Percentiles rank a stretch among this genome's conserved stretches.
Evolutionary conservation across 2,329 filamentous ascomycete genomes (phyloP).

Genomic region (Fusarium sp.): DNA sequence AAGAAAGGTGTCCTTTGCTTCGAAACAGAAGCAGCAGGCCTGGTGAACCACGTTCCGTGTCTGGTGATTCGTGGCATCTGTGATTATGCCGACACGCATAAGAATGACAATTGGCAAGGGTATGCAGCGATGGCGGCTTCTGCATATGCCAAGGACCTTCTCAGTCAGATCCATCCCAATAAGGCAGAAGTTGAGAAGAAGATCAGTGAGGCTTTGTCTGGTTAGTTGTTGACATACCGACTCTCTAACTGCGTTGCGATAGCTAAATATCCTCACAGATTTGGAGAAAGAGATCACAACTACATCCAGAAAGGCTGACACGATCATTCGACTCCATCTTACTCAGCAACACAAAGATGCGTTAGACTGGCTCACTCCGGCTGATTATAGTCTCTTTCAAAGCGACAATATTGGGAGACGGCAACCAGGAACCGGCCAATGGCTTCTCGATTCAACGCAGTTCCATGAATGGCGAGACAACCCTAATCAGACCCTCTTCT

Average conservation of each 20-base stretch:
- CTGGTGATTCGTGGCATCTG: slow-evolving; percentile 49
- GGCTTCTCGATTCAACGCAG: background rate
- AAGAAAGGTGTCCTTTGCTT: background rate
- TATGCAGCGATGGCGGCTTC: slow-evolving; percentile 48
- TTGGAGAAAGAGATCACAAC: background rate
- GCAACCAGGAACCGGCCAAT: slow-evolving; percentile 28
- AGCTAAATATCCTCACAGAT: too few species aligned
- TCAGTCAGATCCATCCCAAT: background rate
- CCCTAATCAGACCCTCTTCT: background rate
- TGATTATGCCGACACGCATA: slow-evolving; percentile 50
- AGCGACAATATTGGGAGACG: slow-evolving; percentile 46
- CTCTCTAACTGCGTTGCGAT: too few species aligned
- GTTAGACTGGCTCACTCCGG: slow-evolving; percentile 51
- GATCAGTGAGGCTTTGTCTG: background rate
- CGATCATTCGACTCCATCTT: background rate
- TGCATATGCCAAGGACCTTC: slow-evolving; percentile 24
- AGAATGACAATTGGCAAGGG: slow-evolving; percentile 41
- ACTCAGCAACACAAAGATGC: background rate
- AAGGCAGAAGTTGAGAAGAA: background rate
- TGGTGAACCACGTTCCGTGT: slow-evolving; percentile 42
- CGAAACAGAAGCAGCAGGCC: slow-evolving; percentile 22
- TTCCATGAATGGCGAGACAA: background rate
- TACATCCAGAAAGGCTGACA: background rate
- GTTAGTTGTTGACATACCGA: too few species aligned
- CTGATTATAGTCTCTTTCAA: slow-evolving; percentile 50